phyloP scores from a whole-genome alignment of 169 alveolate genomes.

The Eimeria tenella region DNA sequence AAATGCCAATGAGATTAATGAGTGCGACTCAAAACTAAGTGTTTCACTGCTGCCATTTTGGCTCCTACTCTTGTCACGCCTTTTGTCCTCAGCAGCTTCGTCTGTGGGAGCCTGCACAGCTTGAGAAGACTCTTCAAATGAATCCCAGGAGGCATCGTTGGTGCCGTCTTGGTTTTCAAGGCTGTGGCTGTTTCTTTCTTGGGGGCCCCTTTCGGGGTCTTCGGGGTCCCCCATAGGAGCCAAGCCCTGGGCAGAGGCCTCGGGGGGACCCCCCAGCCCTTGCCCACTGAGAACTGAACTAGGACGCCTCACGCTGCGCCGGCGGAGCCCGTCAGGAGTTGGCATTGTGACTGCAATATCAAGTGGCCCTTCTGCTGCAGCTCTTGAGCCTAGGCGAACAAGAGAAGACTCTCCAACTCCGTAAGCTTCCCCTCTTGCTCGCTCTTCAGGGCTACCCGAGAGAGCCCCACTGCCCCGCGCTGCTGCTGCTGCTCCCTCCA shows the following conservation, averaged over 20 bases:
- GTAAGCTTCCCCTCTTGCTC: not conserved
- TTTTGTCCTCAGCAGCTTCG: conserved; percentile 25
- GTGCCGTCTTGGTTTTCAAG: not conserved
- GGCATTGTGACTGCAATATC: not conserved
- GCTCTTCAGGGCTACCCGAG: not conserved
- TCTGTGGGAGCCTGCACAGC: not conserved
- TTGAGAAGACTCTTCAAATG: not conserved
- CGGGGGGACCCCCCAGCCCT: not conserved
- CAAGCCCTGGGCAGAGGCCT: no score
- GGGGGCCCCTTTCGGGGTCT: not conserved
- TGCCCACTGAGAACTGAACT: not conserved
- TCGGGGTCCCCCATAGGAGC: no score
- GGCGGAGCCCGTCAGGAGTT: not conserved
- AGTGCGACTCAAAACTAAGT: no score
- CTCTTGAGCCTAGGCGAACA: not conserved
- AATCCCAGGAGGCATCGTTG: conserved; percentile 9
- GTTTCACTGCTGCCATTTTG: not conserved
- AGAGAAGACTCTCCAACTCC: not conserved
- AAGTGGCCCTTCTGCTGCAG: not conserved
- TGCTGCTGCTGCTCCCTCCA: conserved; percentile 15
- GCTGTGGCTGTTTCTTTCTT: not conserved
- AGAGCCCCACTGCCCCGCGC: not conserved
- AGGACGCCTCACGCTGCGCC: not conserved
- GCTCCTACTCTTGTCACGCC: conserved; percentile 15
- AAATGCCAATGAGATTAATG: no score